Base-by-base conservation (phyloP, 371 early-diverging fungal genomes). In the Mucor mucedo region DNA sequence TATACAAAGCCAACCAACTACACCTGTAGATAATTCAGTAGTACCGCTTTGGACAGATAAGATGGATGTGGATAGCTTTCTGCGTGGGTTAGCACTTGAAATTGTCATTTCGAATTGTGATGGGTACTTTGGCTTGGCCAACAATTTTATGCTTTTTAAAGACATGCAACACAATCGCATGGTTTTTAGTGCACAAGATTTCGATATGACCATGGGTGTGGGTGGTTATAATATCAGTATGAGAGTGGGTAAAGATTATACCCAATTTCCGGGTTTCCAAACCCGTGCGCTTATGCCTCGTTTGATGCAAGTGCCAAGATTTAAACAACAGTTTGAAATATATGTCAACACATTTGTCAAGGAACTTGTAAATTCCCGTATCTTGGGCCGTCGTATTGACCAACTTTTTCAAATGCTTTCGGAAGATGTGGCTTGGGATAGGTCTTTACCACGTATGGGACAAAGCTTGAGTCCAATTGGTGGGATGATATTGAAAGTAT, bases 101-200 rank as follows among this genome's bases (percentile, higher is more conserved):
- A 47, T 67, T 33, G 35, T 67, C 6, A 54, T 54, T 1, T 52
- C 54, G 0, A 39, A 62, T 39, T 62, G 62, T 42, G 77, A 77
- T 54, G 72, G 65, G 5, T 72, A 74, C 40, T 48, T 70, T 3
- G 55, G 64, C 27, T 74, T 70, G 38, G 60, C 60, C 6, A 63
- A 77, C 13, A 77, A 77, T 40, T 77, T 68, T 41, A 70, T 72
- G 32, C 14, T 77, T 33, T 77, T 74, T 45, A 61, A 73, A 2
- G 50, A 70, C 27, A 61, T 63, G 16, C 33, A 41, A 11, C 39
- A 48, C 7, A 56, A 54, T 6, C 56, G 59, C 2, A 52, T 71
- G 32, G 58, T 69, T n/a, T 75, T 53, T 33, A 68, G 71, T 21
- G 58, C 52, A 5, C 70, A 71, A 65, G 78, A 78, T 32, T 52